Evolutionary conservation across 1,139 yeast species (phyloP).

Genomic region (Hyphopichia wangnamkhiaoensis): DNA sequence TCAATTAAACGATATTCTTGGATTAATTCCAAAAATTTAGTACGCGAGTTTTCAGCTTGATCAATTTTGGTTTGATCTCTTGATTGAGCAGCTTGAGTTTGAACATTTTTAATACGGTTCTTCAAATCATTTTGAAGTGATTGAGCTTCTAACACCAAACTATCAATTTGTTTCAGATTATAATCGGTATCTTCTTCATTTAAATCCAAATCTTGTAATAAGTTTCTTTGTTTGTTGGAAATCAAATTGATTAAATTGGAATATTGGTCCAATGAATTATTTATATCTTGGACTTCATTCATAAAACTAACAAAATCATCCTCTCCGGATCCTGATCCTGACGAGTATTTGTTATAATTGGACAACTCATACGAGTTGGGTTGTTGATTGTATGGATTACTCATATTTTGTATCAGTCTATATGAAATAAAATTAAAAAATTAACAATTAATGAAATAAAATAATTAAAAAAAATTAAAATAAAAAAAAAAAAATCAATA

Average conservation of each 20-base stretch:
- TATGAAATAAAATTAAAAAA: neutral
- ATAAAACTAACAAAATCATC: conserved; percentile 76
- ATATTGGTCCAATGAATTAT: conserved; percentile 79
- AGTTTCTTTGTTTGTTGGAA: conserved; percentile 77
- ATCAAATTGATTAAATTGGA: conserved; percentile 74
- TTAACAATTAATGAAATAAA: neutral
- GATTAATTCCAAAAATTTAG: conserved; percentile 80
- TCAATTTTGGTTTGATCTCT: conserved; percentile 79
- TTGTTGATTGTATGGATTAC: conserved; percentile 26
- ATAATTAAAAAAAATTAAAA: neutral
- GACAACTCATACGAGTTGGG: conserved; percentile 38
- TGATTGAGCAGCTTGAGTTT: conserved; percentile 61
- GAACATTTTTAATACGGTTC: conserved; percentile 73
- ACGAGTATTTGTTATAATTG: conserved; percentile 29
- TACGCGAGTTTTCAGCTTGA: conserved; percentile 88
- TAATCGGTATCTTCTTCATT: conserved; percentile 77
- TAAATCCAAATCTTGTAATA: conserved; percentile 73
- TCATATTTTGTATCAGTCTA: conserved; percentile 15
- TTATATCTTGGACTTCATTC: conserved; percentile 80
- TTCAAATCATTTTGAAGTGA: conserved; percentile 76
- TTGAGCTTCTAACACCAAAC: conserved; percentile 75
- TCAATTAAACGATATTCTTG: conserved; percentile 87
- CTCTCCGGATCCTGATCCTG: conserved; percentile 25
- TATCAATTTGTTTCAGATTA: conserved; percentile 75
- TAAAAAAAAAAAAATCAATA: neutral